Base-by-base conservation (phyloP, 306 rosid genomes). In the Senna siamea region DNA sequence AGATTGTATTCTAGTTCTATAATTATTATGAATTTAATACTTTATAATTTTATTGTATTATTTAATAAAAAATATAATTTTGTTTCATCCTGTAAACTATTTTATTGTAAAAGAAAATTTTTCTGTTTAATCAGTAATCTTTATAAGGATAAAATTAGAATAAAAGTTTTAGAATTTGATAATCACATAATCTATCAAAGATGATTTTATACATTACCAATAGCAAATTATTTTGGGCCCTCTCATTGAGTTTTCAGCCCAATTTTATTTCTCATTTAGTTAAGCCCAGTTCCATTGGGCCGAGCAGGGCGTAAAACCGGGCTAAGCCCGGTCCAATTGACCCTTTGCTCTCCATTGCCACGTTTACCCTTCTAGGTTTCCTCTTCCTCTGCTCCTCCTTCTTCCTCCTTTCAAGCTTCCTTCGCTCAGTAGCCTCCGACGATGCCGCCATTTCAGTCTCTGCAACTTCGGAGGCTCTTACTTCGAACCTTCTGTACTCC, bases 371-470 rank as follows among this genome's bases (percentile, higher is more conserved):
- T 32, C 51, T 44, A 72, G 59, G 46, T 50, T 54, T 46, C 46
- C 11, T 8, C 69, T 0, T 73, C 66, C 0, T 32, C 67, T n/a
- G n/a, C n/a, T n/a, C n/a, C n/a, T 0, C 3, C 30, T 26, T 61
- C 53, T 34, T 69, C 66, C 2, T 12, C 75, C 28, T 56, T 57
- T n/a, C 7, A 23, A 2, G 5, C 22, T 18, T 56, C 69, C 22
- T 9, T 32, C 32, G 20, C 41, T 5, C 9, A 9, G 19, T 30
- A 28, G 2, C 10, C 74, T 44, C 70, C 66, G 23, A 83, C 67
- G 9, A 92, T 92, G 97, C 81, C 83, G 85, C 90, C 90, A 62
- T 82, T 81, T 57, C 83, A 40, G 77, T 69, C 80, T 63, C 88
- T 85, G 80, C 92, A 84, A 73, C 86, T 93, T 65, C 85, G 90